phyloP scores from a whole-genome alignment of 116 monocot species.

The Papilionanthe hybrid region DNA sequence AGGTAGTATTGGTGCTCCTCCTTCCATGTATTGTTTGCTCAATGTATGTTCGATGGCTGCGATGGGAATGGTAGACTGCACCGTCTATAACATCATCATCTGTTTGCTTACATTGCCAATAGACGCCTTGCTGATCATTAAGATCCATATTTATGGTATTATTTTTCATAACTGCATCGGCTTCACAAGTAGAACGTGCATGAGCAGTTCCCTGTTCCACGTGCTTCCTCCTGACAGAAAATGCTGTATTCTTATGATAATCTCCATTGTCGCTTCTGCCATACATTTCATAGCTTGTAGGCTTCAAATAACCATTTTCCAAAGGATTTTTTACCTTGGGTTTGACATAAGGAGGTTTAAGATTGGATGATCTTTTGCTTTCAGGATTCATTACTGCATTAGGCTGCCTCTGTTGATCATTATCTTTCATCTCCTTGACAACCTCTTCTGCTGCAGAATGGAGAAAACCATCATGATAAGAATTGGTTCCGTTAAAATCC shows the following conservation, averaged over 20 bases:
- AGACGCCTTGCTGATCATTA: background rate
- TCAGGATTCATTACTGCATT: slow-evolving; percentile 6
- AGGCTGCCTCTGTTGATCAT: slow-evolving; percentile 6
- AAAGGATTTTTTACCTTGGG: slow-evolving; percentile 1
- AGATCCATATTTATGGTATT: background rate
- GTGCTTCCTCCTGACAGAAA: slow-evolving; percentile 32
- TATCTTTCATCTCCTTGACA: slow-evolving; percentile 2
- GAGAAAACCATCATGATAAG: background rate
- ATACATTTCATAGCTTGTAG: slow-evolving; percentile 4
- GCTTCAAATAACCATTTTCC: background rate
- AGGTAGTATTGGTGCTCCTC: background rate
- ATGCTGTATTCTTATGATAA: slow-evolving; percentile 2
- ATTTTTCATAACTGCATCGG: too few relatives aligned
- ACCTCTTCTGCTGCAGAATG: background rate
- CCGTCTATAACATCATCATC: background rate
- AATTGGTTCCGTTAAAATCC: slow-evolving; percentile 1
- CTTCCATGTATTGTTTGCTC: slow-evolving; percentile 12
- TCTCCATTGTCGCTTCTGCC: background rate
- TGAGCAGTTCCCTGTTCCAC: slow-evolving; percentile 4
- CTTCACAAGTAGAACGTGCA: background rate
- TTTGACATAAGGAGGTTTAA: slow-evolving; percentile 47
- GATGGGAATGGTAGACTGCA: background rate
- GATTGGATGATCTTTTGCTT: slow-evolving; percentile 8
- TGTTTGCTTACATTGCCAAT: background rate
- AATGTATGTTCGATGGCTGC: background rate